Conservation (phyloP, 1,284 basidiomycete species). For the Boletus nobilissimus region DNA sequence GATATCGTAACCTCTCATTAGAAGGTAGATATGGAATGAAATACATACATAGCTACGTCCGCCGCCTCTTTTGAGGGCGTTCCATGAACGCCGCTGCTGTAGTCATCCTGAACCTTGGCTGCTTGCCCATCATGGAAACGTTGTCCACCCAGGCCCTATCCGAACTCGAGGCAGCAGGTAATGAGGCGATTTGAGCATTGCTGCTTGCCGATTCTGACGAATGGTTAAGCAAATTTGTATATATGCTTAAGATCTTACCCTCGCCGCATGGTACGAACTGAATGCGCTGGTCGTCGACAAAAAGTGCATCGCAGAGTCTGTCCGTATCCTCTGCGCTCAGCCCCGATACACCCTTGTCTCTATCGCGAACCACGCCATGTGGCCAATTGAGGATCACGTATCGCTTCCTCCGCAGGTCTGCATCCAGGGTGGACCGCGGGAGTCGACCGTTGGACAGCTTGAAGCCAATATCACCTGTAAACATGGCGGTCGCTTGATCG, state of each 20-base stretch:
- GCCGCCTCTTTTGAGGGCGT: background rate
- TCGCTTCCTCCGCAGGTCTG: constrained; percentile 1
- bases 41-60: background rate
- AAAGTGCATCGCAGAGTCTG: constrained; percentile 20
- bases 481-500: accelerated
- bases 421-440: constrained; percentile 27
- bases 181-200: background rate
- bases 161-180: background rate
- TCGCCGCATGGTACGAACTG: background rate
- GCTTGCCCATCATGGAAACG: background rate
- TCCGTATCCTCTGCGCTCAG: constrained; percentile 19
- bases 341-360: constrained; percentile 23
- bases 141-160: background rate
- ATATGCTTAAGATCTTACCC: background rate
- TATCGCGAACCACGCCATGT: background rate
- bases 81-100: background rate
- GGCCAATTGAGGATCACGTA: constrained; percentile 19
- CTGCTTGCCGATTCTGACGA: background rate
- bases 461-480: constrained; percentile 19
- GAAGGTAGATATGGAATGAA: no score
- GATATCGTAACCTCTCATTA: no score
- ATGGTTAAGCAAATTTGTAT: no score
- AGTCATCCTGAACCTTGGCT: background rate
- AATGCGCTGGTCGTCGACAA: background rate
- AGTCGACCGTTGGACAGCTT: constrained; percentile 12